These are phyloP conservation scores for Chloris gayana DNA, from an alignment of 176 grass and related monocot genomes.

Conservation along the genomic window DNA sequence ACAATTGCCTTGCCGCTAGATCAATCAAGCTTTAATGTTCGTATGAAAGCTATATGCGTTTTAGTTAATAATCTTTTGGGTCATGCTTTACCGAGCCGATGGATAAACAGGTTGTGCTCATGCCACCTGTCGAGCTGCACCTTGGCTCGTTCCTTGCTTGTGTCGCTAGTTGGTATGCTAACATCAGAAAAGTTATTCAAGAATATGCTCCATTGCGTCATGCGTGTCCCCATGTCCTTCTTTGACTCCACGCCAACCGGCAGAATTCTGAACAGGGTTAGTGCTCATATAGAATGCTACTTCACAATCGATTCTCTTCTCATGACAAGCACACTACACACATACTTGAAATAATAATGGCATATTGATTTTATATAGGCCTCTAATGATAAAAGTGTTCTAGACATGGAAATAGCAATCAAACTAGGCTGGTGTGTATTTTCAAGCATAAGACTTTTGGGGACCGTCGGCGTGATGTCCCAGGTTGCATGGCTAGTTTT, in stretches of 20 bases:
- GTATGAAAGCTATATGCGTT: no score
- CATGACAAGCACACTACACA: no score
- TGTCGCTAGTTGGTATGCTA: slow-evolving; percentile 58
- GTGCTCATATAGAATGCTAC: slow-evolving; percentile 25
- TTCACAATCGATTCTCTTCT: no score
- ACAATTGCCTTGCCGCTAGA: no score
- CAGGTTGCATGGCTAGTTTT: slow-evolving; percentile 97
- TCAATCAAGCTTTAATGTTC: no score
- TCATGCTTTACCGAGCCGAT: no score
- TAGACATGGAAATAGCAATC: slow-evolving; percentile 77
- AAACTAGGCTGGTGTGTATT: slow-evolving; percentile 82
- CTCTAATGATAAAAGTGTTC: slow-evolving; percentile 18
- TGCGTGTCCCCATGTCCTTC: slow-evolving; percentile 94
- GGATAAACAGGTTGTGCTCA: no score
- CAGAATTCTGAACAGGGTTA: slow-evolving; percentile 93
- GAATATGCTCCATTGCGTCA: slow-evolving; percentile 48
- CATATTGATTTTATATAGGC: slow-evolving; percentile 44
- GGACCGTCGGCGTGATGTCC: slow-evolving; percentile 86
- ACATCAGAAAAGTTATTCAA: slow-evolving; percentile 55
- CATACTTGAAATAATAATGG: slow-evolving; percentile 23
- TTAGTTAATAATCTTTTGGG: no score
- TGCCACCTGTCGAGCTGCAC: no score
- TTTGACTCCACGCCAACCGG: slow-evolving; percentile 96
- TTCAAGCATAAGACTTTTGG: slow-evolving; percentile 77
- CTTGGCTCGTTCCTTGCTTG: slow-evolving; percentile 57